phyloP scores from a whole-genome alignment of 2,329 filamentous ascomycete genomes.

The Fusarium sambucinum region DNA sequence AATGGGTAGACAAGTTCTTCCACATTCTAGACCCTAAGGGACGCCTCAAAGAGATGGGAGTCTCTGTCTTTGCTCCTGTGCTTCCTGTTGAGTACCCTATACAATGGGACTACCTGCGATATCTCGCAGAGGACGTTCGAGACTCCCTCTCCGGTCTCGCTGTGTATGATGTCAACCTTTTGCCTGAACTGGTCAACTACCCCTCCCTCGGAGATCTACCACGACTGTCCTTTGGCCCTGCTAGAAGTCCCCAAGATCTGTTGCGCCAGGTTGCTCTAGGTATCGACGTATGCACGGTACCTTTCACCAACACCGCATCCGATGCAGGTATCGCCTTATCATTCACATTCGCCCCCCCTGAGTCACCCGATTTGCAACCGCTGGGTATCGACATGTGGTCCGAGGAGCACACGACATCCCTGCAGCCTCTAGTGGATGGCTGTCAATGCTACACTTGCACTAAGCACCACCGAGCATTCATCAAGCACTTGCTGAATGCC shows the following conservation, averaged over 20 bases:
- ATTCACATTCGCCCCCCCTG: slow-evolving; percentile 75
- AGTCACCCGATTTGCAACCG: slow-evolving; percentile 51
- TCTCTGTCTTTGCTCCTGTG: slow-evolving; percentile 72
- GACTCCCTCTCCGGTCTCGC: slow-evolving; percentile 75
- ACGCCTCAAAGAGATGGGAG: slow-evolving; percentile 46
- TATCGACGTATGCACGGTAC: slow-evolving; percentile 81
- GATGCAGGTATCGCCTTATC: slow-evolving; percentile 87
- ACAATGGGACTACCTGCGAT: slow-evolving; percentile 84
- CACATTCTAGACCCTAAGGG: slow-evolving; percentile 48
- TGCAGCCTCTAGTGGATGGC: slow-evolving; percentile 69
- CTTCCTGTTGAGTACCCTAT: slow-evolving; percentile 79
- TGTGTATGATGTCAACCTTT: slow-evolving; percentile 78
- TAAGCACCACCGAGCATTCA: slow-evolving; percentile 85
- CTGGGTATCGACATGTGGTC: slow-evolving; percentile 86
- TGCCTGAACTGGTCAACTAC: slow-evolving; percentile 73
- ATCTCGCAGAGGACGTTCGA: slow-evolving; percentile 73
- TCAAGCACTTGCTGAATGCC: slow-evolving; percentile 87
- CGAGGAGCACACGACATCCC: slow-evolving; percentile 68
- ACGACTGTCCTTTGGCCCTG: slow-evolving; percentile 78
- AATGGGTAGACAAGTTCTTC: slow-evolving; percentile 80
- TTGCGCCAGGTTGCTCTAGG: slow-evolving; percentile 81
- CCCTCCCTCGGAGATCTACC: slow-evolving; percentile 71
- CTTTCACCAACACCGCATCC: slow-evolving; percentile 79
- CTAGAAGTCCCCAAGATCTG: slow-evolving; percentile 79
- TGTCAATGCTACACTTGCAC: slow-evolving; percentile 89